Base-by-base conservation (phyloP, 805 yeast species). In the Teunomyces aglyptinius region DNA sequence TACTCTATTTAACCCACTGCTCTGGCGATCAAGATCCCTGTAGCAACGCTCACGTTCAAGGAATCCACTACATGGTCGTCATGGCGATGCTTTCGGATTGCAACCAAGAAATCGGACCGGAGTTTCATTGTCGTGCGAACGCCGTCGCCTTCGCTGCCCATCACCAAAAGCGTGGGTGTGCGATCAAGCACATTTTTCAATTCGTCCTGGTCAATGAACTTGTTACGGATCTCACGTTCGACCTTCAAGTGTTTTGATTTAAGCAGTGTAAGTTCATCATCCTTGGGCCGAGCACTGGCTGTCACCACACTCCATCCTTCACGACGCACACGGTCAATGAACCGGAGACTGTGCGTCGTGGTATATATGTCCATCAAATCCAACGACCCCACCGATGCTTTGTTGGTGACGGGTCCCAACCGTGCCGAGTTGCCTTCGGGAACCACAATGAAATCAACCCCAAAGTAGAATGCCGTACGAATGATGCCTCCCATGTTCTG, bases 71-170 rank as follows among this genome's bases (percentile, higher is more conserved):
- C 52, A 11, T 28, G 49, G 43, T 61, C 65, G 13, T 58, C 60
- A 12, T 46, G 51, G 27, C 72, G 51, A 5, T 68, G 64, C 38
- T 67, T 63, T 11, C 62, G 66, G 40, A 79, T 58, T 1, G 72
- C 70, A 12, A 77, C 78, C 42, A 77, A 61, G 50, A 57, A 71
- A 46, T 85, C 86, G 43, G 88, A 79, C 54, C 80, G 70, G 44
- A 80, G 67, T 49, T 80, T 69, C 53, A 90, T 57, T 39, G 81
- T 77, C 6, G 84, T 84, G 44, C 96, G 73, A 20, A 90, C 80
- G 31, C 97, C 97, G 5, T 71, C 73, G 7, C 95, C 95, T 65
- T 90, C 97, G 42, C 89, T 85, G 10, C 97, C 97, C 41, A 91
- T 69, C 1, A 89, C 86, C 43, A 90, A 65, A 50, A 91, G 57